Evolutionary conservation across 306 rosid species (phyloP), one percentile per base, ranked within the genome.

Genomic region (Inga laurina): DNA sequence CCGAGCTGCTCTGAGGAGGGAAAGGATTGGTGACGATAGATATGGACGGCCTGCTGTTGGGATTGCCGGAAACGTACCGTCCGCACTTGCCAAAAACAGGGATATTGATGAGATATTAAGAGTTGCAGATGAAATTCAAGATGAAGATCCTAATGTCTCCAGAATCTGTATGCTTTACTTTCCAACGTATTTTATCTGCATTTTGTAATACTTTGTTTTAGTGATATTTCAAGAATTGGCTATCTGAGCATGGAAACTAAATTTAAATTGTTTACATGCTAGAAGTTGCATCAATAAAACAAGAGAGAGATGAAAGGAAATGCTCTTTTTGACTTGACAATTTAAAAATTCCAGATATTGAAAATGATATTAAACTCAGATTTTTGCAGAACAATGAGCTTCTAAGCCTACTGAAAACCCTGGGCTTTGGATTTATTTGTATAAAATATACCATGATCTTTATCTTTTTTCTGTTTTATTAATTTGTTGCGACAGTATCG

Each of bases 111-210:
- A 93, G 83, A 96, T 93, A 88, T 84, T 96, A 75, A 90, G 97
- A 88, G 98, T 88, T 85, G 99, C 99, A 13, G 99, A 96, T 86
- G 98, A 92, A 90, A 96, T 96, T 82, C 97, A 96, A 89, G 94
- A 91, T 22, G 93, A 90, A n/a, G 91, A 90, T 87, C 98, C 99
- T 67, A 92, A 78, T 72, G 75, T 96, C 69, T 84, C 98, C 24
- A 91, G 99, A 87, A 93, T 96, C 57, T 85, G 99, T 95, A 89
- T 62, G 90, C 79, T 76, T 77, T 4, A 21, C 43, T 59, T 37
- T 44, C 59, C 66, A 35, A 34, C 27, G 14, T 41, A 30, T 51
- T 67, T 75, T 68, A 59, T 18, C 12, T 16, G 30, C 6, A 27
- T 34, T 22, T 51, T 64, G n/a, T 12, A 52, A 43, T 14, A 65